Evolutionary conservation across 805 yeast species (phyloP).

Genomic region (Suhomyces vadensis): DNA sequence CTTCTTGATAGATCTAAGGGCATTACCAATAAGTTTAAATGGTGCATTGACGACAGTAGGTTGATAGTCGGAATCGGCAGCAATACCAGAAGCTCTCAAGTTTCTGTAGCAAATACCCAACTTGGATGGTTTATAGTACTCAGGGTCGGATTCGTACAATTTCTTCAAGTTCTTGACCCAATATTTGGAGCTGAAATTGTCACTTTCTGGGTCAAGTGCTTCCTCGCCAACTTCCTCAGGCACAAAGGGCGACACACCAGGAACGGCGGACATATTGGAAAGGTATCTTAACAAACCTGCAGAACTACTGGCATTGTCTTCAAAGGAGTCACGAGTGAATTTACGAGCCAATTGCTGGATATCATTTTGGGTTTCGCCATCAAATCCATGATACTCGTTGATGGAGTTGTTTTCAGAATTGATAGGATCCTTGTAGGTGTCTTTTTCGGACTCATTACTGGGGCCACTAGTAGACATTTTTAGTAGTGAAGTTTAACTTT

Average conservation of each 20-base stretch:
- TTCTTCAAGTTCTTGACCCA: conserved; percentile 70
- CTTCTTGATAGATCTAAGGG: conserved; percentile 17
- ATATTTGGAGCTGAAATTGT: conserved; percentile 57
- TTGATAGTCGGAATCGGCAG: conserved; percentile 68
- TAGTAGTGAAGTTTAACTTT: not conserved
- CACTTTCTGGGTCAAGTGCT: conserved; percentile 59
- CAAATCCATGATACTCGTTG: conserved; percentile 16
- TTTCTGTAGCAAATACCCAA: conserved; percentile 61
- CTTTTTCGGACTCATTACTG: conserved; percentile 4
- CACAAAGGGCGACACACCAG: conserved; percentile 45
- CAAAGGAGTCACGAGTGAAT: conserved; percentile 16
- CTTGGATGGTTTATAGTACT: conserved; percentile 60
- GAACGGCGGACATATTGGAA: conserved; percentile 53
- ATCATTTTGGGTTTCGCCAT: conserved; percentile 12
- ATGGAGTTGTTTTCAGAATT: conserved; percentile 14
- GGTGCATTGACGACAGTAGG: conserved; percentile 52
- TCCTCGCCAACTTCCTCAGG: conserved; percentile 28
- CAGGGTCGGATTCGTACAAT: conserved; percentile 53
- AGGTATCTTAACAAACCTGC: conserved; percentile 29
- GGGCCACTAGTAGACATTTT: conserved; percentile 12
- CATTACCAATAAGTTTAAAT: conserved; percentile 20
- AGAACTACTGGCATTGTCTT: not conserved
- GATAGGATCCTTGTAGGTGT: not conserved
- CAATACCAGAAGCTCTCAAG: conserved; percentile 62
- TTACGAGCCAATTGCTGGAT: conserved; percentile 27